Conservation (phyloP, 176 grass and related monocot genomes). For the Oropetium thomaeum region DNA sequence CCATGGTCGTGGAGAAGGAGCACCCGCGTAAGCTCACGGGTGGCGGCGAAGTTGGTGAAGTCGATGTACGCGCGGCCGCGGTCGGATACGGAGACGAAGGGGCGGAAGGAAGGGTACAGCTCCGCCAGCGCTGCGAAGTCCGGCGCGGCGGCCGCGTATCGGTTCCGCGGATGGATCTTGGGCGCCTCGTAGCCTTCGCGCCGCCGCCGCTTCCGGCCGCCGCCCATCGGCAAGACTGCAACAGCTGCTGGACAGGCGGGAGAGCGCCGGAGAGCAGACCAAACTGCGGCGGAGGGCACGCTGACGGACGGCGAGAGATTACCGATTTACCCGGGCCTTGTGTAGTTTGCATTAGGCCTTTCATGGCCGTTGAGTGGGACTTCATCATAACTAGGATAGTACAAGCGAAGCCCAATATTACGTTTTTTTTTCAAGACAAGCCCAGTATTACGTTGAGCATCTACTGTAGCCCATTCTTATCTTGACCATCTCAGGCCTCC, state of each 20-base stretch:
- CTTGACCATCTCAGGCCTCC: too few relatives aligned
- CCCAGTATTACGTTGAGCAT: too few relatives aligned
- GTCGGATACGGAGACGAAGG: slow-evolving; percentile 51
- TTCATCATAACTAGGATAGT: too few relatives aligned
- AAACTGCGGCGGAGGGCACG: too few relatives aligned
- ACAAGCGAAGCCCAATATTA: too few relatives aligned
- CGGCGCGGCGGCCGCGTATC: slow-evolving; percentile 70
- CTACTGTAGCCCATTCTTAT: too few relatives aligned
- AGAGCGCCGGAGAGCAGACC: not conserved
- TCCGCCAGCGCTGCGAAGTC: slow-evolving; percentile 68
- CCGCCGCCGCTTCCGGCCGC: slow-evolving; percentile 38
- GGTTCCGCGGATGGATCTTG: slow-evolving; percentile 69
- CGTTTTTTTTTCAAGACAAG: too few relatives aligned
- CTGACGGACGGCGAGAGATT: too few relatives aligned
- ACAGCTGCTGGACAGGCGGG: not conserved
- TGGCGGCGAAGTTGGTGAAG: slow-evolving; percentile 62
- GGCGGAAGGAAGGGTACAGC: slow-evolving; percentile 82
- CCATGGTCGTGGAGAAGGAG: slow-evolving; percentile 92
- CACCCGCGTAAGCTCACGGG: slow-evolving; percentile 84
- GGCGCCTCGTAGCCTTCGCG: slow-evolving; percentile 38
- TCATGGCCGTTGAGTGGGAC: too few relatives aligned
- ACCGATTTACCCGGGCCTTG: too few relatives aligned
- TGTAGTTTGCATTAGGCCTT: too few relatives aligned
- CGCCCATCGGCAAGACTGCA: slow-evolving; percentile 35
- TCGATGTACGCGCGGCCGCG: slow-evolving; percentile 43